phyloP scores from a whole-genome alignment of 495 filamentous ascomycete species.

The Penicillium arizonense region DNA sequence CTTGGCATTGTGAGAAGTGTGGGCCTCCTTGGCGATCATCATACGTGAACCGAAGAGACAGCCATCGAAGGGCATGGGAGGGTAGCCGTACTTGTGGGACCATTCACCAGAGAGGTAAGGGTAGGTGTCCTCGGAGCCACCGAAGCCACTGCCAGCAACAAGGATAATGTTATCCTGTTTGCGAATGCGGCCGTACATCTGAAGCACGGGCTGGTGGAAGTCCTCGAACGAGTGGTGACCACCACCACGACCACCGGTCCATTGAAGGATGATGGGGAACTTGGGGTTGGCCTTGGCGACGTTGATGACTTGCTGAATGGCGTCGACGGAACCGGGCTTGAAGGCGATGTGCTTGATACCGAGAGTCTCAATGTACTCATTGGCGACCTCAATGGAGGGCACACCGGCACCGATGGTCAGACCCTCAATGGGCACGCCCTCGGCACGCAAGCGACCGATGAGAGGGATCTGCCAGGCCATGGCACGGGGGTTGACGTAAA shows the following conservation, averaged over 20 bases:
- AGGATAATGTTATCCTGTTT: constrained; percentile 46
- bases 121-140: constrained; percentile 43
- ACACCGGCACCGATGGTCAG: constrained; percentile 57
- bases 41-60: constrained; percentile 46
- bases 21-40: constrained; percentile 67
- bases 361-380: constrained; percentile 45
- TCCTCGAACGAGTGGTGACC: constrained; percentile 54
- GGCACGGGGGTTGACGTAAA: constrained; percentile 93
- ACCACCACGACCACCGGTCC: constrained; percentile 51
- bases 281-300: constrained; percentile 45
- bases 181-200: constrained; percentile 44
- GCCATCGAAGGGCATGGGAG: constrained; percentile 51
- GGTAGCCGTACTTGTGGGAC: constrained; percentile 38
- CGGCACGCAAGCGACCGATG: constrained; percentile 75
- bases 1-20: constrained; percentile 91
- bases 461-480: constrained; percentile 98
- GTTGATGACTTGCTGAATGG: constrained; percentile 47
- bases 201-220: constrained; percentile 47
- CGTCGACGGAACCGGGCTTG: constrained; percentile 46
- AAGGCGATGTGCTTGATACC: constrained; percentile 49
- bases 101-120: constrained; percentile 47
- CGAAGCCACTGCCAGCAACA: constrained; percentile 50
- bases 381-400: constrained; percentile 47
- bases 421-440: constrained; percentile 91
- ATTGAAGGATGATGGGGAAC: constrained; percentile 50